Evolutionary conservation across 441 rosid species (phyloP), one percentile per base, ranked within the genome.

Genomic region (Bruguiera hainesii): DNA sequence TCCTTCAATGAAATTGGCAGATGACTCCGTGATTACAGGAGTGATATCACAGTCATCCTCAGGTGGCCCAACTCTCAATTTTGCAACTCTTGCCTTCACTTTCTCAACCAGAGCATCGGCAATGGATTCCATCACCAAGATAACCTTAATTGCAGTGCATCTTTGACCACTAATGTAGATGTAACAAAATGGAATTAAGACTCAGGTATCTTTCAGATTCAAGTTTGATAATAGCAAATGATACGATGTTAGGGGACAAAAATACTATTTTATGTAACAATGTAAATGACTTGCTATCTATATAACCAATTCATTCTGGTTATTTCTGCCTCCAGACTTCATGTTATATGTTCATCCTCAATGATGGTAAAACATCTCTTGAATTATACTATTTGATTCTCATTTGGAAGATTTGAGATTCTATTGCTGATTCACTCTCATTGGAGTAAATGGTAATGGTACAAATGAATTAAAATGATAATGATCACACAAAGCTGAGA

Each of bases 131-230:
- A 95, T 90, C 69, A 87, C 98, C 60, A 95, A 63, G 46, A 91
- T 89, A 10, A 95, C 96, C 82, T 95, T 95, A 28, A 95, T 91
- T 1, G 99, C 99, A 0, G 99, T 95, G 78, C 99, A 95, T 75
- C 99, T 85, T 78, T 95, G 99, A 8, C 99, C 99, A 33, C 99
- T 89, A 79, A 48, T 11, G 28, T 20, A 60, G 35, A 77, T 21
- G 9, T 0, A 48, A 21, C 19, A 29, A 56, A 49, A 64, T 26
- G 63, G 15, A 62, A n/a, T 19, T 7, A 33, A 46, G 13, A 13
- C n/a, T 23, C 67, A n/a, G 30, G 8, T 7, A 31, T 11, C 48
- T 21, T n/a, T 23, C 48, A 21, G 3, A 5, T 9, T 6, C 51
- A 19, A 26, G n/a, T 9, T 13, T 4, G 60, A 61, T 18, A 18